A percentile compares a stretch with the other conserved stretches of the same genome.
Conservation (phyloP, 345 rosid genomes). For the Gynandropsis gynandra region DNA sequence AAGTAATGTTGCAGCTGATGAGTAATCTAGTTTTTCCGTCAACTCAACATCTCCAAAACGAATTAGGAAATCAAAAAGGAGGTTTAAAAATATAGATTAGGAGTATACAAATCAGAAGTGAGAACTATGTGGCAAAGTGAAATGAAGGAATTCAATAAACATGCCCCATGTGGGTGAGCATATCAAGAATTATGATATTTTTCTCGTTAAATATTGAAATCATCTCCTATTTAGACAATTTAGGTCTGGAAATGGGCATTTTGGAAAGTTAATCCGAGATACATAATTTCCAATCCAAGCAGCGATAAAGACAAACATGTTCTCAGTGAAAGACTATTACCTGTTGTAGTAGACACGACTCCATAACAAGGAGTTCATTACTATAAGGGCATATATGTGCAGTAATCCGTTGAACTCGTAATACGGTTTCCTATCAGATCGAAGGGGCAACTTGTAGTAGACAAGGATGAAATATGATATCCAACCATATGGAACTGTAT, state of each 20-base stretch:
- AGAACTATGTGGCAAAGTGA: neutral
- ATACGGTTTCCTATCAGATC: slow-evolving; percentile 51
- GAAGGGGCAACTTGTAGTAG: slow-evolving; percentile 66
- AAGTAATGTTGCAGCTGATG: slow-evolving; percentile 66
- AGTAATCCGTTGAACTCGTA: slow-evolving; percentile 69
- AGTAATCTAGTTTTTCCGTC: slow-evolving; percentile 74
- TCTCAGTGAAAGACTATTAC: slow-evolving; percentile 41
- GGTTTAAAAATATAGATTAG: neutral
- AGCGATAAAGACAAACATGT: too few relatives aligned
- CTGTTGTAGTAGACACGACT: slow-evolving; percentile 75
- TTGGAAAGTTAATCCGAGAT: too few relatives aligned
- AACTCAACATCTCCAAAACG: slow-evolving; percentile 65
- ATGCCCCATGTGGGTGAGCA: too few relatives aligned
- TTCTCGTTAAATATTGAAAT: too few relatives aligned
- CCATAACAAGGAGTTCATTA: slow-evolving; percentile 89
- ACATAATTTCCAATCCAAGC: too few relatives aligned
- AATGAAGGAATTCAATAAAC: neutral
- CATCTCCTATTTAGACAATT: too few relatives aligned
- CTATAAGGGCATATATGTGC: slow-evolving; percentile 61
- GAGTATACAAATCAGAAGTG: neutral
- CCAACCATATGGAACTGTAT: slow-evolving; percentile 90
- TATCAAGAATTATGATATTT: neutral
- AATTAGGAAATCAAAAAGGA: slow-evolving; percentile 17
- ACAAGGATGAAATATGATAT: slow-evolving; percentile 77
- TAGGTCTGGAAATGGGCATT: too few relatives aligned